Base-by-base conservation (phyloP, 2,329 filamentous ascomycete species). In the Remersonia thermophila region DNA sequence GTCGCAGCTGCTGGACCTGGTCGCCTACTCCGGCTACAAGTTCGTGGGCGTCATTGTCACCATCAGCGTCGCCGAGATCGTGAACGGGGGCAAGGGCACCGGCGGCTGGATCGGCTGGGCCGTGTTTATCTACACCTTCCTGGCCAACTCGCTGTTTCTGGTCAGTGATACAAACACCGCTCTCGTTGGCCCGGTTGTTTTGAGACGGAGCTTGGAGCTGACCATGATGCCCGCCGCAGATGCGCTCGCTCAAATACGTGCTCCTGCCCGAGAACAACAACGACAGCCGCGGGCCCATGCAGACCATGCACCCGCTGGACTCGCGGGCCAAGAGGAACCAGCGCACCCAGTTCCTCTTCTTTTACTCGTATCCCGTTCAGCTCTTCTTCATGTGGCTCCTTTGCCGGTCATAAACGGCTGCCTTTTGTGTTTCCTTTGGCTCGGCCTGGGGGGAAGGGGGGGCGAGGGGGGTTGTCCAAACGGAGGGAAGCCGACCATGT, bases 1-100 rank as follows among this genome's bases (percentile, higher is more conserved):
- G 48, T 91, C 83, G 12, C 91, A 96, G 56, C 73, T 96, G 35
- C 73, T 96, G 40, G 91, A 98, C 52, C 63, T 98, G 34, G 80
- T 98, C 36, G 93, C 93, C 4, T 98, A 98, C 62, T 89, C 83
- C 2, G 93, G 93, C 14, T 98, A 98, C 65, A 98, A 98, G 60
- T 98, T 98, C 53, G 89, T 98, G 18, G 91, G 89, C 23, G 86
- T 95, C 48, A 98, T 98, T 42, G 71, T 83, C 33, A 95, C 87
- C 0, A 76, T 96, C 43, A 71, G 82, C 10, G 63, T 89, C 13
- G 79, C 83, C 12, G 83, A 93, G 58, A 69, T 85, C 12, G 61
- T 83, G 46, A 93, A 80, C 38, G 76, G 77, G 10, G 81, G 86
- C 30, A 75, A 78, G 51, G 83, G 89, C 15, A 91, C 85, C 2